Conservation (phyloP, 371 early-diverging fungal genomes). For the Rhizopus delemar region DNA sequence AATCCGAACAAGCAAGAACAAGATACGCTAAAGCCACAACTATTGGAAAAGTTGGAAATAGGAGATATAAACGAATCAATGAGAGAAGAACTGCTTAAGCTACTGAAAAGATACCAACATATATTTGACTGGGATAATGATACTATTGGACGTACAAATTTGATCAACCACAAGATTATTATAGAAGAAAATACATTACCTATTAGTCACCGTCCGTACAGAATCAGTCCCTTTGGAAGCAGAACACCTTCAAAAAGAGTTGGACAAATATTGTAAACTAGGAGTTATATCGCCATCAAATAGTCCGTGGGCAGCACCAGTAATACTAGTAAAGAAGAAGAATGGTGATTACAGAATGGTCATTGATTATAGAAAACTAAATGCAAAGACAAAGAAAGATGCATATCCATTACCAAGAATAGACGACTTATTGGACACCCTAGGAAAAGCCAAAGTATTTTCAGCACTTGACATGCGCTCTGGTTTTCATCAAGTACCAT, state of each 20-base stretch:
- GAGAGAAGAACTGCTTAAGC: too few relatives aligned
- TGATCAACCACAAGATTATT: conserved; percentile 11
- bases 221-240: background rate
- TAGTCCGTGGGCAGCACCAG: conserved; percentile 31
- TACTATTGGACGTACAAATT: background rate
- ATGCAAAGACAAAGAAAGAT: conserved; percentile 33
- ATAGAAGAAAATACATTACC: background rate
- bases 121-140: conserved; percentile 11
- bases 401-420: conserved; percentile 39
- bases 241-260: background rate
- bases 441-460: conserved; percentile 33
- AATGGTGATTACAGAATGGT: conserved; percentile 42
- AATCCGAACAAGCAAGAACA: too few relatives aligned
- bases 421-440: conserved; percentile 28
- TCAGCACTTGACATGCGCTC: conserved; percentile 8
- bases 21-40: too few relatives aligned
- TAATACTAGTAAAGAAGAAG: conserved; percentile 52
- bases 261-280: conserved; percentile 9
- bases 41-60: too few relatives aligned
- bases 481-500: conserved; percentile 10
- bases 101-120: background rate
- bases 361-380: conserved; percentile 49
- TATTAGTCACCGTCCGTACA: background rate
- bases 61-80: too few relatives aligned
- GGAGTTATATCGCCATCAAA: conserved; percentile 17